Conservation (phyloP, 1,139 yeast genomes). For the Taphrina wiesneri region DNA sequence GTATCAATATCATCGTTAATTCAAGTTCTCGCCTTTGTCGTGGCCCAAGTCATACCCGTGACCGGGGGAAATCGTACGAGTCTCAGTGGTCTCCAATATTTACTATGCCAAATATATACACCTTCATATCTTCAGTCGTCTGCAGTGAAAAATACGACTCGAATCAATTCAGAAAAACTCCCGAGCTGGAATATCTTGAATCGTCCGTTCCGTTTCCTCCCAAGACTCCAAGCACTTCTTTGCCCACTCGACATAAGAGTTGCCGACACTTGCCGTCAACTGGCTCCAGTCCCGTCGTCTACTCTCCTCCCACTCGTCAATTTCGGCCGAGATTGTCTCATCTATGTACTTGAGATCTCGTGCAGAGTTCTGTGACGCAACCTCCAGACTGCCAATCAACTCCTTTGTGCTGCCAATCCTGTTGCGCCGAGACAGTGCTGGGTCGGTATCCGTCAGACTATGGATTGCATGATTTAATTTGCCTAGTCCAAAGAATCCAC, state of each 20-base stretch:
- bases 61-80: too few species aligned
- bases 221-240: conserved; percentile 68
- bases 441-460: conserved; percentile 70
- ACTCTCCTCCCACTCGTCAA: conserved; percentile 52
- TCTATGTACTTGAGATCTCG: conserved; percentile 26
- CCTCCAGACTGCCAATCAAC: conserved; percentile 48
- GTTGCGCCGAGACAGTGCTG: conserved; percentile 64
- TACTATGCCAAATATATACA: background rate
- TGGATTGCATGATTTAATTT: conserved; percentile 65
- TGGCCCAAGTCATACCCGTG: too few species aligned
- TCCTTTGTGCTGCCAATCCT: conserved; percentile 55
- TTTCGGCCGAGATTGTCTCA: conserved; percentile 45
- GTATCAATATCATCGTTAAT: background rate
- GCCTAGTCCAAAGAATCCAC: conserved; percentile 43
- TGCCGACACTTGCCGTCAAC: conserved; percentile 53
- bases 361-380: conserved; percentile 25
- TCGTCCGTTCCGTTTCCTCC: conserved; percentile 60
- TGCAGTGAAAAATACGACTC: too few species aligned
- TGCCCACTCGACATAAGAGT: conserved; percentile 68
- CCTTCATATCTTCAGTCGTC: too few species aligned
- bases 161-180: conserved; percentile 35
- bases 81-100: too few species aligned
- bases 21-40: background rate
- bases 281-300: conserved; percentile 52
- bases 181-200: conserved; percentile 38